Evolutionary conservation across 2,329 filamentous ascomycete genomes (phyloP).

Genomic region (Neofusicoccum sp.): DNA sequence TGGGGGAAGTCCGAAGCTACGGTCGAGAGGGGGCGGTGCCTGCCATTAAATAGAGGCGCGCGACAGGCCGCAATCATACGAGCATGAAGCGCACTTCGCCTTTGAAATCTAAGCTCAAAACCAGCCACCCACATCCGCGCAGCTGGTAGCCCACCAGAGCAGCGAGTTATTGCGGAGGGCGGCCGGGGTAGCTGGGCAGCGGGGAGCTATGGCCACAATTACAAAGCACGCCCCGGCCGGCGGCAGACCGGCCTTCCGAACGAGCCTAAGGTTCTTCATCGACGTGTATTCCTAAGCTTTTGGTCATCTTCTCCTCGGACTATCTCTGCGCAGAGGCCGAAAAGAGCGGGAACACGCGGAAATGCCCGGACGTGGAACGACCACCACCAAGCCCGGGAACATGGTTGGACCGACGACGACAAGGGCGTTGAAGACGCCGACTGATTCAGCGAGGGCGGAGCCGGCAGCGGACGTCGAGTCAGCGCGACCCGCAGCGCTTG

Average conservation of each 20-base stretch:
- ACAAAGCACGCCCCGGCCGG: constrained; percentile 9
- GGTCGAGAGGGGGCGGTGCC: too few species aligned
- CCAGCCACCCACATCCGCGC: not conserved
- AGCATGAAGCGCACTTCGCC: not conserved
- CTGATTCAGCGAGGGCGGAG: too few species aligned
- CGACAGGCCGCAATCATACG: too few species aligned
- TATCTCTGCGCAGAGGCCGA: not conserved
- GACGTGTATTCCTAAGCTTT: too few species aligned
- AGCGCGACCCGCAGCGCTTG: not conserved
- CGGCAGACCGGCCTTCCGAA: not conserved
- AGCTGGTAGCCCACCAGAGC: not conserved
- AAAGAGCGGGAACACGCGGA: not conserved
- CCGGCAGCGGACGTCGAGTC: too few species aligned
- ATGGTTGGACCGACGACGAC: not conserved
- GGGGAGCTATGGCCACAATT: constrained; percentile 12
- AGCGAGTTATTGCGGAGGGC: not conserved
- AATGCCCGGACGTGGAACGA: not conserved
- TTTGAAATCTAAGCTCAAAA: not conserved
- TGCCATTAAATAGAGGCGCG: too few species aligned
- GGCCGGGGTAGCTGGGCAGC: not conserved
- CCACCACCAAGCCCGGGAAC: not conserved
- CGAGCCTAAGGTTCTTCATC: not conserved
- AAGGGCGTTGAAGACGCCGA: too few species aligned
- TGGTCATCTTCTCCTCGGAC: too few species aligned
- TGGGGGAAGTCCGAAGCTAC: constrained; percentile 10